phyloP scores from a whole-genome alignment of 2,329 filamentous ascomycete species.

The Ophiostoma quercus region DNA sequence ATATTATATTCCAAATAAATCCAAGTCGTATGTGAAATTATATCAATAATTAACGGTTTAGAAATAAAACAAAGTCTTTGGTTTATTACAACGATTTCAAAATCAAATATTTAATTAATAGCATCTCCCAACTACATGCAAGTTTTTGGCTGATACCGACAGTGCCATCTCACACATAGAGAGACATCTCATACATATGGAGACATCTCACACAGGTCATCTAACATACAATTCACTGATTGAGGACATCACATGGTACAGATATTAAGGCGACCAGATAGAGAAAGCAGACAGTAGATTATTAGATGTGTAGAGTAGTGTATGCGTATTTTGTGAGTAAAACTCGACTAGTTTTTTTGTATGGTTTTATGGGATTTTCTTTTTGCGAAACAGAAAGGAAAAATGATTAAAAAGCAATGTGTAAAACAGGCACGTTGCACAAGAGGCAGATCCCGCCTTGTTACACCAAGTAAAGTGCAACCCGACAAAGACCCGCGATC shows the following conservation, averaged over 20 bases:
- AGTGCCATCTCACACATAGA: too few species aligned
- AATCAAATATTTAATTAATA: too few species aligned
- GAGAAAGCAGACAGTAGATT: constrained; percentile 18
- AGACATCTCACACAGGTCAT: too few species aligned
- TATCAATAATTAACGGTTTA: too few species aligned
- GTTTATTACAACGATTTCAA: too few species aligned
- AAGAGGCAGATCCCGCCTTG: not conserved
- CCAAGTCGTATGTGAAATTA: too few species aligned
- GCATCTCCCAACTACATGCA: too few species aligned
- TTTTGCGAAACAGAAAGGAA: constrained; percentile 16
- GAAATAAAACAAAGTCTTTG: too few species aligned
- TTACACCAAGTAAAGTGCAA: not conserved
- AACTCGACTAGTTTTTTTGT: constrained; percentile 16
- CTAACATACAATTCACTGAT: not conserved
- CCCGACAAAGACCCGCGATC: not conserved
- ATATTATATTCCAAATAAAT: not conserved
- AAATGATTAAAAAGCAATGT: constrained; percentile 15
- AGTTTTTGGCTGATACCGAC: too few species aligned
- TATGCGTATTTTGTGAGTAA: constrained; percentile 16
- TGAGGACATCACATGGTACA: too few species aligned
- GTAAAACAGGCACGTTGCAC: not conserved
- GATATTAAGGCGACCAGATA: not conserved
- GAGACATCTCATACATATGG: not conserved
- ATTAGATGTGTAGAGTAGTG: constrained; percentile 16
- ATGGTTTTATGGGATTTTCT: not conserved